These are phyloP conservation scores for Epithemia pelagica DNA, from an alignment of 108 stramenopile genomes.

Conservation along the genomic window DNA sequence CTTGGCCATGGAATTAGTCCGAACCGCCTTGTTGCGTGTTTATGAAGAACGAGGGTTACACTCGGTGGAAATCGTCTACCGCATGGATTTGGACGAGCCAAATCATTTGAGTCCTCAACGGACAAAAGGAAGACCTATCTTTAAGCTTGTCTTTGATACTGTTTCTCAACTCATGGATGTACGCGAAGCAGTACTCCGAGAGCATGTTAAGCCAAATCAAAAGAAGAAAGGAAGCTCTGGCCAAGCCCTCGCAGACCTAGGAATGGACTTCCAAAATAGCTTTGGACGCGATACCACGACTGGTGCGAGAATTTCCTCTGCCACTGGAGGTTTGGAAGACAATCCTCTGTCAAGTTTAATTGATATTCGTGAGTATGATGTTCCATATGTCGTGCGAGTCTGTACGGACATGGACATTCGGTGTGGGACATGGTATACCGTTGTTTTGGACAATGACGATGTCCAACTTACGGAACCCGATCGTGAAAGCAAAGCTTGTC, in stretches of 20 bases:
- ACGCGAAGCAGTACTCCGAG: slow-evolving; percentile 38
- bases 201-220: slow-evolving; percentile 40
- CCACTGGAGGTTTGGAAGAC: background rate
- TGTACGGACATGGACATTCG: slow-evolving; percentile 89
- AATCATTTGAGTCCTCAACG: slow-evolving; percentile 60
- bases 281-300: background rate
- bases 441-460: slow-evolving; percentile 27
- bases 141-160: slow-evolving; percentile 71
- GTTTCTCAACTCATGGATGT: slow-evolving; percentile 71
- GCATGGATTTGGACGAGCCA: slow-evolving; percentile 62
- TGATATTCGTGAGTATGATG: slow-evolving; percentile 96
- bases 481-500: slow-evolving; percentile 88
- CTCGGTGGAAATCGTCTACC: slow-evolving; percentile 56
- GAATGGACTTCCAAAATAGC: background rate
- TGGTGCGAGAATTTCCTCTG: background rate
- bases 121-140: slow-evolving; percentile 40
- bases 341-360: slow-evolving; percentile 63
- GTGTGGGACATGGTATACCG: slow-evolving; percentile 96
- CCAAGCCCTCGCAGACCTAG: background rate
- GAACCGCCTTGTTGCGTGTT: slow-evolving; percentile 40
- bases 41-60: slow-evolving; percentile 47
- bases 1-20: slow-evolving; percentile 17
- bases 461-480: slow-evolving; percentile 73
- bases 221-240: slow-evolving; percentile 10
- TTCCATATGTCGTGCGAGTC: slow-evolving; percentile 88